Conservation (phyloP, 2,329 filamentous ascomycete species). For the Hawksworthiomyces lignivorus region DNA sequence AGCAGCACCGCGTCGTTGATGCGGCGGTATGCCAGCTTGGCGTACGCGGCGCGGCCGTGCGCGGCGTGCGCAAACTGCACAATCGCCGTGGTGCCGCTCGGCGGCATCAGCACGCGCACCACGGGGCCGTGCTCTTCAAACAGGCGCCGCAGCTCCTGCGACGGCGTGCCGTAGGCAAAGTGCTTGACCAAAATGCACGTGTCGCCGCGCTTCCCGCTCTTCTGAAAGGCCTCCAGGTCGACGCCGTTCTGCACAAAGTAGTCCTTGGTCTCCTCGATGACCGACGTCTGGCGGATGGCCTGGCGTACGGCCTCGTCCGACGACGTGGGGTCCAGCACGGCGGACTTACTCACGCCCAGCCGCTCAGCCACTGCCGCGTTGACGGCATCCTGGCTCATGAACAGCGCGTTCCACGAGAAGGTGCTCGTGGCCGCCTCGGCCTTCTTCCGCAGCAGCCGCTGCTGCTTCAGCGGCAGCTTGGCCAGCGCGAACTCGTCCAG, state of each 20-base stretch:
- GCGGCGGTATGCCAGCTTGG: slow-evolving; percentile 77
- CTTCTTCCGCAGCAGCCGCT: slow-evolving; percentile 82
- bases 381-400: slow-evolving; percentile 94
- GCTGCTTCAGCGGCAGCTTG: slow-evolving; percentile 88
- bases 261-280: slow-evolving; percentile 92
- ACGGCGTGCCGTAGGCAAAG: slow-evolving; percentile 74
- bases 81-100: slow-evolving; percentile 87
- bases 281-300: slow-evolving; percentile 81
- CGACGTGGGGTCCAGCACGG: slow-evolving; percentile 90
- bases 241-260: slow-evolving; percentile 86
- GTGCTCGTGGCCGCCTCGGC: slow-evolving; percentile 66
- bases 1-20: slow-evolving; percentile 88
- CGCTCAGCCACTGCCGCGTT: slow-evolving; percentile 82
- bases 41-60: slow-evolving; percentile 77
- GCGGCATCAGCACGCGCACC: slow-evolving; percentile 79
- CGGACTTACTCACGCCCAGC: slow-evolving; percentile 82
- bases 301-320: slow-evolving; percentile 93
- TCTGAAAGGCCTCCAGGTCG: slow-evolving; percentile 86
- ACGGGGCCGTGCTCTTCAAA: slow-evolving; percentile 84
- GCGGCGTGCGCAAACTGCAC: slow-evolving; percentile 75
- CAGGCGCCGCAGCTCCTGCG: slow-evolving; percentile 68
- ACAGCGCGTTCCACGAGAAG: slow-evolving; percentile 99
- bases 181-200: slow-evolving; percentile 89
- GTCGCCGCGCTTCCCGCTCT: slow-evolving; percentile 67
- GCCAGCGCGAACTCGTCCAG: slow-evolving; percentile 85